Evolutionary conservation across 495 filamentous ascomycete genomes (phyloP).

Genomic region (Talaromyces proteolyticus): DNA sequence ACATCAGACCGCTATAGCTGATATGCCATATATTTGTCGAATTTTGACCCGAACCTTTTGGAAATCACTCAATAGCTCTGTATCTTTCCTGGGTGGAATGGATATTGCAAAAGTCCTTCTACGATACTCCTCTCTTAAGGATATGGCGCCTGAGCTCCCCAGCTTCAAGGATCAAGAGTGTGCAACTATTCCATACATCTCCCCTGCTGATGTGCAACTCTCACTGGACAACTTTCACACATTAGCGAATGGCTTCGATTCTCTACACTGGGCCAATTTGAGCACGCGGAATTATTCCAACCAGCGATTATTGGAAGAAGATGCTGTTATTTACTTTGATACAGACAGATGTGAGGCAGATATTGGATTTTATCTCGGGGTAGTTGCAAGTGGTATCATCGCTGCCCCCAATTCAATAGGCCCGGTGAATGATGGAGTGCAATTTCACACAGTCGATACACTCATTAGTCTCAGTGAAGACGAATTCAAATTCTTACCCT

Average conservation of each 20-base stretch:
- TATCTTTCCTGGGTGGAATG: background rate
- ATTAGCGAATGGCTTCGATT: background rate
- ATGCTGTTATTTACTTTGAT: no score
- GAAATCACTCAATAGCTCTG: conserved; percentile 8
- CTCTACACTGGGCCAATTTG: no score
- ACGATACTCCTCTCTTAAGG: background rate
- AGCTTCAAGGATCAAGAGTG: conserved; percentile 4
- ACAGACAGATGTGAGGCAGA: background rate
- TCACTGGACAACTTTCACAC: background rate
- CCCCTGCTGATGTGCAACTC: background rate
- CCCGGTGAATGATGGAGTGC: conserved; percentile 1
- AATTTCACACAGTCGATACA: conserved; percentile 26
- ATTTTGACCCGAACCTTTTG: conserved; percentile 31
- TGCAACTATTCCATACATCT: conserved; percentile 2
- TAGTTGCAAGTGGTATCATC: background rate
- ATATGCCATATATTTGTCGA: conserved; percentile 18
- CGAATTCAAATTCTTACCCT: conserved; percentile 46
- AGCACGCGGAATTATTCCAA: no score
- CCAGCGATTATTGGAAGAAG: no score
- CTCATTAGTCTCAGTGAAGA: conserved; percentile 41
- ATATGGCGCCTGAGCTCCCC: background rate
- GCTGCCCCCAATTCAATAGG: background rate
- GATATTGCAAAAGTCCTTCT: background rate
- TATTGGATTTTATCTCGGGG: background rate
- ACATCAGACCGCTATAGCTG: conserved; percentile 4